Conservation (phyloP, 2,329 filamentous ascomycete species). For the Pseudofabraea citricarpa region DNA sequence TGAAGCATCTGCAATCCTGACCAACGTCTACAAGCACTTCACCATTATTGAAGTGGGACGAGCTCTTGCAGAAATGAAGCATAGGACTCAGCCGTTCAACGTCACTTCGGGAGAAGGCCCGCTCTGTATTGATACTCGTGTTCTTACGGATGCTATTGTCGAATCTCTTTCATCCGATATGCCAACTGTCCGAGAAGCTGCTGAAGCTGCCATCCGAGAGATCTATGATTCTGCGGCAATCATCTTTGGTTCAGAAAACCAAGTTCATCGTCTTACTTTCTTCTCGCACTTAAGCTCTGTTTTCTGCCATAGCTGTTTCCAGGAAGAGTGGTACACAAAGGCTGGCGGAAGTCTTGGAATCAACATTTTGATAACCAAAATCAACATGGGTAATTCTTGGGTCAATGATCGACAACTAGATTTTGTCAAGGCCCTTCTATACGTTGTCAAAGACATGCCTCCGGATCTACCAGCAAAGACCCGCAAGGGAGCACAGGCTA, state of each 20-base stretch:
- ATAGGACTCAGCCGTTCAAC: slow-evolving; percentile 73
- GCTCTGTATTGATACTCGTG: slow-evolving; percentile 77
- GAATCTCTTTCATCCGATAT: slow-evolving; percentile 87
- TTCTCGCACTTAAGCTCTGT: slow-evolving; percentile 77
- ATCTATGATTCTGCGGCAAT: slow-evolving; percentile 71
- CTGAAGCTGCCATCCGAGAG: slow-evolving; percentile 71
- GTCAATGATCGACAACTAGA: slow-evolving; percentile 78
- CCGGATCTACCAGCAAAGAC: slow-evolving; percentile 89
- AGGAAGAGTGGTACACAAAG: slow-evolving; percentile 99
- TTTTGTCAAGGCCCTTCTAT: slow-evolving; percentile 86
- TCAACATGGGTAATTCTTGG: slow-evolving; percentile 82
- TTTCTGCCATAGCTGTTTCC: slow-evolving; percentile 93
- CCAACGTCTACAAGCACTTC: slow-evolving; percentile 83
- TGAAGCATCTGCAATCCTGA: slow-evolving; percentile 70
- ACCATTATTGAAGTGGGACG: slow-evolving; percentile 84
- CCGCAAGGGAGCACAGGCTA: slow-evolving; percentile 74
- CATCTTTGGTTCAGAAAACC: slow-evolving; percentile 71
- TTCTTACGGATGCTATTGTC: slow-evolving; percentile 84
- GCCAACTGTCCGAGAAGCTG: slow-evolving; percentile 72
- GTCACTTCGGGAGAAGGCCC: slow-evolving; percentile 82
- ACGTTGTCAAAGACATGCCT: slow-evolving; percentile 98
- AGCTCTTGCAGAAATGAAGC: slow-evolving; percentile 76
- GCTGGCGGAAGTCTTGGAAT: slow-evolving; percentile 89
- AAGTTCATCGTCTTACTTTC: slow-evolving; percentile 73
- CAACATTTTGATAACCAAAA: slow-evolving; percentile 75